Percentiles rank a stretch among this genome's conserved stretches.
Evolutionary conservation across 192 early-diverging fungal genomes (phyloP).

Genomic region (Mortierella claussenii): DNA sequence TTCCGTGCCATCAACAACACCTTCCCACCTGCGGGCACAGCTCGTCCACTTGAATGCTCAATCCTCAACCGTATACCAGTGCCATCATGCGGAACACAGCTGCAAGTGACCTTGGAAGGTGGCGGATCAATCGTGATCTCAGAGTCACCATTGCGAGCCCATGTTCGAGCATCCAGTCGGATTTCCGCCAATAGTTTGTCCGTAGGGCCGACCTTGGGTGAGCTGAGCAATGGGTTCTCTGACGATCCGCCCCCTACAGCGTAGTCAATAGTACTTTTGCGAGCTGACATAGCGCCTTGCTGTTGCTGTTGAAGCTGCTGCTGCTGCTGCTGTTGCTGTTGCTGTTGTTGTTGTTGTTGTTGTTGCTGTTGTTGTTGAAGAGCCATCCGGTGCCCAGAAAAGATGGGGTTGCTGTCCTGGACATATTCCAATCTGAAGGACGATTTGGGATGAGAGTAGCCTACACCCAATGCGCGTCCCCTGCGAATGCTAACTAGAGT

Average conservation of each 20-base stretch:
- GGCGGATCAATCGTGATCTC: constrained; percentile 61
- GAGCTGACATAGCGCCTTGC: constrained; percentile 2
- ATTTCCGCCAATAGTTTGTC: constrained; percentile 53
- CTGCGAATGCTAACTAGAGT: constrained; percentile 49
- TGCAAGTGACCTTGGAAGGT: constrained; percentile 51
- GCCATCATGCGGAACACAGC: constrained; percentile 48
- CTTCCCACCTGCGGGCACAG: constrained; percentile 57
- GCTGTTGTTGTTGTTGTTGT: too few species aligned
- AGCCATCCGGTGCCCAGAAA: constrained; percentile 27
- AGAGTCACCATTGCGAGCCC: constrained; percentile 49
- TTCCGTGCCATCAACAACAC: constrained; percentile 53
- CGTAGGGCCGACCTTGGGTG: constrained; percentile 27
- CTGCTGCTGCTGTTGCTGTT: too few species aligned
- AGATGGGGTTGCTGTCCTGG: constrained; percentile 49
- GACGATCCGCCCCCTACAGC: background rate
- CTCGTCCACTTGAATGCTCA: constrained; percentile 55
- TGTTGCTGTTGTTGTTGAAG: constrained; percentile 45
- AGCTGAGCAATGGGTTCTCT: constrained; percentile 9
- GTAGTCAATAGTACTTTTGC: constrained; percentile 21
- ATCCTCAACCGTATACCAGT: constrained; percentile 56
- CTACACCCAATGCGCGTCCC: constrained; percentile 37
- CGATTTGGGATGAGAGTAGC: constrained; percentile 36
- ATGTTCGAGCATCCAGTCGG: constrained; percentile 50
- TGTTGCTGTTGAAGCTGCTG: too few species aligned
- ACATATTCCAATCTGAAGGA: constrained; percentile 41